Evolutionary conservation across 2,329 filamentous ascomycete species (phyloP).

Genomic region (Pseudocercospora cruenta): DNA sequence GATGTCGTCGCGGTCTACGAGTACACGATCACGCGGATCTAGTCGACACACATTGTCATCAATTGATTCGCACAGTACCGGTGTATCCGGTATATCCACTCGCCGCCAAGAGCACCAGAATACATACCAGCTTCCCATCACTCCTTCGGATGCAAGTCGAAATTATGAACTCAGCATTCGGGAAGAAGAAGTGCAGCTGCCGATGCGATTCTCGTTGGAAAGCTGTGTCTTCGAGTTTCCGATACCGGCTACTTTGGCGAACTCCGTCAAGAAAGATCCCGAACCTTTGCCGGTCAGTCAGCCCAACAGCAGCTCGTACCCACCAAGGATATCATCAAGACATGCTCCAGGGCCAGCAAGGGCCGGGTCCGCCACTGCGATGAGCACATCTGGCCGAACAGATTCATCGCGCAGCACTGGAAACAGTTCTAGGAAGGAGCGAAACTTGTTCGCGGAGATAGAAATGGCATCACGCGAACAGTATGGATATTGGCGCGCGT

Average conservation of each 20-base stretch:
- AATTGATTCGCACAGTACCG: conserved; percentile 8
- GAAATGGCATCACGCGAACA: conserved; percentile 24
- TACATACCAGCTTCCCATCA: conserved; percentile 15
- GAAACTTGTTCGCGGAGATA: conserved; percentile 15
- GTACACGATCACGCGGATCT: conserved; percentile 13
- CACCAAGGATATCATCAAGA: background rate
- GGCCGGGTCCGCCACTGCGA: background rate
- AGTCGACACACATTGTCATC: conserved; percentile 5
- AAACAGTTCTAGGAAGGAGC: background rate
- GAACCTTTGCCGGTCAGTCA: background rate
- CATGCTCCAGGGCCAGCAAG: background rate
- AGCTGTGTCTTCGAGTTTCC: background rate
- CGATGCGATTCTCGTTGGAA: background rate
- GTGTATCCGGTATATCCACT: background rate
- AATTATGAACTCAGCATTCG: background rate
- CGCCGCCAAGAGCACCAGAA: conserved; percentile 5
- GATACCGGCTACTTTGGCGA: background rate
- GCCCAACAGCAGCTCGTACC: background rate
- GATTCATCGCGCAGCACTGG: background rate
- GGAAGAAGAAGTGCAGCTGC: background rate
- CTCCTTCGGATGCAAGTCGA: background rate
- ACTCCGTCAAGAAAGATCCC: background rate
- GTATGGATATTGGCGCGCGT: conserved; percentile 24
- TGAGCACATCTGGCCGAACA: background rate
- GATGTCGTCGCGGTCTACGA: conserved; percentile 9